phyloP scores from a whole-genome alignment of 1,284 basidiomycete genomes.

The Melampsora larici-populina region DNA sequence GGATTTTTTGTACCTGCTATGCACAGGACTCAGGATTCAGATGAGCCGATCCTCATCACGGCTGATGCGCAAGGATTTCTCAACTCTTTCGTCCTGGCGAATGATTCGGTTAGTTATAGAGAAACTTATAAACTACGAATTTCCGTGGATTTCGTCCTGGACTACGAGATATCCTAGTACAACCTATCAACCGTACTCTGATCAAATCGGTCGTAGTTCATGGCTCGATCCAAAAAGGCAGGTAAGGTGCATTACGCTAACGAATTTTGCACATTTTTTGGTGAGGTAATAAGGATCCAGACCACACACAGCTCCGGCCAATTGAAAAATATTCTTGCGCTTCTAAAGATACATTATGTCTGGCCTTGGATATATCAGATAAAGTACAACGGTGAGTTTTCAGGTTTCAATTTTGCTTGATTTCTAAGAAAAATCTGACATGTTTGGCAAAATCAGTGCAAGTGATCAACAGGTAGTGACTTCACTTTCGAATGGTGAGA shows the following conservation, averaged over 20 bases:
- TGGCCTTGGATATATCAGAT: constrained; percentile 12
- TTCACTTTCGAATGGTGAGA: constrained; percentile 28
- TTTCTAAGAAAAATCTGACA: not conserved
- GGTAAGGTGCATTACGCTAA: not conserved
- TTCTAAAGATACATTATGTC: not conserved
- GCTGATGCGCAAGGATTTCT: constrained; percentile 25
- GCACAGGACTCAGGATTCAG: constrained; percentile 13
- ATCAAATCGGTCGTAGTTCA: too few relatives aligned
- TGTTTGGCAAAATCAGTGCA: not conserved
- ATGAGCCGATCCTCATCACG: constrained; percentile 1
- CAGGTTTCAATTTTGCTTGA: not conserved
- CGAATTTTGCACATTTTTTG: not conserved
- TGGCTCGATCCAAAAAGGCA: too few relatives aligned
- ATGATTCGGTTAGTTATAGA: not conserved
- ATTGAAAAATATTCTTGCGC: not conserved
- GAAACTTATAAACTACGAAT: not conserved
- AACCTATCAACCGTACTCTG: too few relatives aligned
- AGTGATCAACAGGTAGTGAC: constrained; percentile 1
- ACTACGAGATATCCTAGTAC: too few relatives aligned
- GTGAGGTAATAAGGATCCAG: not conserved
- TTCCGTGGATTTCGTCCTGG: too few relatives aligned
- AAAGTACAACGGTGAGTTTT: not conserved
- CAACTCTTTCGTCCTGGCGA: not conserved
- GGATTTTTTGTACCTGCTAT: not conserved
- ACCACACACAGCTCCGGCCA: not conserved